Base-by-base conservation (phyloP, 805 yeast genomes). In the Wickerhamomyces kurtzmanii region DNA sequence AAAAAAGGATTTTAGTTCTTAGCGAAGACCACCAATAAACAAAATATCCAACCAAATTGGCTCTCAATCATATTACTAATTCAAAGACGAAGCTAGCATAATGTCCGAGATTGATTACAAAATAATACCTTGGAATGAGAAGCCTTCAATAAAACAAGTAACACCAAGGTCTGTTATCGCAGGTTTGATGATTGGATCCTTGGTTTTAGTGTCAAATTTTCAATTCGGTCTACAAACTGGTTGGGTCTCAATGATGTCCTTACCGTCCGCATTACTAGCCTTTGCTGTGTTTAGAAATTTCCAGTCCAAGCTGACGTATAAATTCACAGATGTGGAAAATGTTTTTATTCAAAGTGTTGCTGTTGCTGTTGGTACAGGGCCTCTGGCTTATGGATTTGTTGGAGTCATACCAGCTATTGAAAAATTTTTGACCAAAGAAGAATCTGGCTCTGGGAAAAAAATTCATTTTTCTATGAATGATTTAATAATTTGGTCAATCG, bases 191-290 rank as follows among this genome's bases (percentile, higher is more conserved):
- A 85, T 89, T n/a, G 98, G 98, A 1, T 71, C 96, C 0, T 56
- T 89, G 16, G 87, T 91, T 18, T 61, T 91, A 15, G 61, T 86
- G 12, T 84, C 96, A 4, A 89, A 89, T 53, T 91, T 91, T 57
- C 97, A 89, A 49, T 89, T 89, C 50, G 98, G 97, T 1, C 60
- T 89, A 13, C 98, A 89, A 49, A 89, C 96, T 0, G 98, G 98
- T 2, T 89, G 98, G 98, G 96, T 91, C 5, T 85, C 96, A 8
- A 89, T 89, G 98, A 91, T 89, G 98, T 82, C 95, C 14, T 60
- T 89, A 30, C 97, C 98, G 0, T 79, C 95, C 5, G 96, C 97
- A 0, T 54, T 89, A 29, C 55, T 89, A 15, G 96, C 94, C 0
- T 87, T 75, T 50, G 80, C 96, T 1, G 59, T 81, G 12, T 89